These are phyloP conservation scores for Yamadazyma mexicana DNA, from an alignment of 1,139 yeast species.

Conservation along the genomic window DNA sequence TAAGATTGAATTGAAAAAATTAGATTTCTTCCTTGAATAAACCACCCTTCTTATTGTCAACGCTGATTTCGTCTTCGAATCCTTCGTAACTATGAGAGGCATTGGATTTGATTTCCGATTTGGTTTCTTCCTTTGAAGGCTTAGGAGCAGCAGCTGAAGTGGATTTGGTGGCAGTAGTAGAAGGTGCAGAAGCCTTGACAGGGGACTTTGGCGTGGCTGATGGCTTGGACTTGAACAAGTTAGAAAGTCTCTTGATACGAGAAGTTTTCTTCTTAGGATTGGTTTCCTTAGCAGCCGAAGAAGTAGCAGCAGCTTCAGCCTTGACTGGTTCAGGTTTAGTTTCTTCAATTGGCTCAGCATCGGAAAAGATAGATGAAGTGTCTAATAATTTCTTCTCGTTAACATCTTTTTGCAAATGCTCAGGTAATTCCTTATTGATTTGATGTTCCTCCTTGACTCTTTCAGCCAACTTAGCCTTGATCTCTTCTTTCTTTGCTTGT, in stretches of 20 bases:
- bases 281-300: conserved; percentile 7
- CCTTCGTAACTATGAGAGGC: conserved; percentile 17
- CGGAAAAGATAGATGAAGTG: conserved; percentile 41
- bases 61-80: conserved; percentile 32
- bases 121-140: conserved; percentile 6
- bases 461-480: conserved; percentile 31
- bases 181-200: too few species aligned
- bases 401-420: conserved; percentile 47
- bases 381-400: conserved; percentile 42
- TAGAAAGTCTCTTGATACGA: conserved; percentile 16
- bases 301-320: conserved; percentile 4
- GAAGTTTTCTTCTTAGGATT: too few species aligned
- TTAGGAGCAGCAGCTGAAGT: conserved; percentile 7
- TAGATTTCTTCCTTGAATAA: conserved; percentile 47
- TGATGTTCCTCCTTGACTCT: conserved; percentile 43
- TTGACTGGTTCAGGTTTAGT: conserved; percentile 9
- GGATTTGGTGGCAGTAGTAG: background rate
- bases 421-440: conserved; percentile 53
- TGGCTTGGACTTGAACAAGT: conserved; percentile 14
- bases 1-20: background rate
- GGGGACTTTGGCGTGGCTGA: conserved; percentile 2
- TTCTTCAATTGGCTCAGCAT: conserved; percentile 17
- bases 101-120: conserved; percentile 12
- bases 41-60: conserved; percentile 33
- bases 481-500: conserved; percentile 33